Conservation (phyloP, 139 green algal genomes). For the Eudorina sp. region DNA sequence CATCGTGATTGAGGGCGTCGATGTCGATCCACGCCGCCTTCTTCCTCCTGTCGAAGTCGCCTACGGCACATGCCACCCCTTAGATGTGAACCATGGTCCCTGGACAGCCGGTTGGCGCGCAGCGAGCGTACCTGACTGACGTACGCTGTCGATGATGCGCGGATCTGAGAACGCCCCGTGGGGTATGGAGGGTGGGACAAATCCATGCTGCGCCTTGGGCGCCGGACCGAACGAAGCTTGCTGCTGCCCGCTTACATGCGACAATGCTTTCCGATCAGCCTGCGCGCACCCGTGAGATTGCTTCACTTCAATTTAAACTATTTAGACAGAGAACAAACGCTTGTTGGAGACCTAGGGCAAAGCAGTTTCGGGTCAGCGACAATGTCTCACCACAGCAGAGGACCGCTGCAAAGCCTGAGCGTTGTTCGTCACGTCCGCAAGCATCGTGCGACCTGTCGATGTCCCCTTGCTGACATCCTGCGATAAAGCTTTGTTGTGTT, state of each 20-base stretch:
- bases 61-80: not conserved
- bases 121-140: constrained; percentile 17
- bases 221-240: not conserved
- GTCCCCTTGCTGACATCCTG: constrained; percentile 28
- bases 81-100: too few relatives aligned
- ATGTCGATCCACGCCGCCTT: constrained; percentile 81
- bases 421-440: constrained; percentile 45
- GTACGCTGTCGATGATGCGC: constrained; percentile 38
- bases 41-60: constrained; percentile 3
- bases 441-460: constrained; percentile 4
- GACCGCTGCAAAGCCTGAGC: not conserved
- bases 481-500: not conserved
- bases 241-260: constrained; percentile 8
- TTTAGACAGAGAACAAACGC: not conserved
- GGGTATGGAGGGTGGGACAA: not conserved
- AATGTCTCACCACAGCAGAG: not conserved
- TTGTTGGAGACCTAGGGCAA: not conserved
- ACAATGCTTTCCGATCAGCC: constrained; percentile 3
- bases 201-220: not conserved
- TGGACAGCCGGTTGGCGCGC: too few relatives aligned
- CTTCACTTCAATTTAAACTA: not conserved
- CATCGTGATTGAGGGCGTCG: constrained; percentile 75
- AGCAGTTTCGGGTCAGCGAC: not conserved
- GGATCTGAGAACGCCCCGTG: constrained; percentile 27
- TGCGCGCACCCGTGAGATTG: not conserved